phyloP scores from a whole-genome alignment of 495 filamentous ascomycete species.

The Penicillium longicatenatum region DNA sequence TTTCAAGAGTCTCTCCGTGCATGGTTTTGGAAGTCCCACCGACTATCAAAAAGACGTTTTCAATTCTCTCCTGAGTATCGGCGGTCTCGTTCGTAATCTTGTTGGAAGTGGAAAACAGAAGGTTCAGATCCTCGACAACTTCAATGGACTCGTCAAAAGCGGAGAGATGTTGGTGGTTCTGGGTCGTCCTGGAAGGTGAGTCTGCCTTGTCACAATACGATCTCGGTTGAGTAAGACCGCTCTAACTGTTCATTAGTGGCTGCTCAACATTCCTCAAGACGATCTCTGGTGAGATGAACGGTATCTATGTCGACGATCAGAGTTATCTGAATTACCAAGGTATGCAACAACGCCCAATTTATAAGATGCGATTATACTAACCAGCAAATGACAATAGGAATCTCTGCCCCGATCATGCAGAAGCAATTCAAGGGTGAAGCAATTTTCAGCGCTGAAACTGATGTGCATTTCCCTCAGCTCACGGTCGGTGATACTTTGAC shows the following conservation, averaged over 20 bases:
- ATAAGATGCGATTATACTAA: neutral
- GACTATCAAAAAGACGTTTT: constrained; percentile 72
- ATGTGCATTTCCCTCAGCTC: constrained; percentile 62
- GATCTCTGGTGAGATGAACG: constrained; percentile 66
- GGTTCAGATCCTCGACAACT: constrained; percentile 5
- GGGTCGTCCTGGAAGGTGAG: constrained; percentile 58
- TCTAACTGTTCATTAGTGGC: constrained; percentile 36
- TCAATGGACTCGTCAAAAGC: constrained; percentile 3
- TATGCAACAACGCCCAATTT: neutral
- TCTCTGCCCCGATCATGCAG: constrained; percentile 45
- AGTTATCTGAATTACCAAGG: constrained; percentile 61
- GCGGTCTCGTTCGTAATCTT: constrained; percentile 36
- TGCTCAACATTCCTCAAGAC: constrained; percentile 76
- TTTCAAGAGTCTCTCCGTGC: constrained; percentile 60
- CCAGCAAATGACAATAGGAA: neutral
- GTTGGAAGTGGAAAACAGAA: constrained; percentile 28
- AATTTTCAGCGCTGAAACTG: constrained; percentile 59
- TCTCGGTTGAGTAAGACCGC: neutral
- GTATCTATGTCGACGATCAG: constrained; percentile 57
- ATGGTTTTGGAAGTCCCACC: constrained; percentile 66
- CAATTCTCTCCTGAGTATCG: constrained; percentile 56
- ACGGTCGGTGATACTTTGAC: constrained; percentile 61
- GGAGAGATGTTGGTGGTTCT: constrained; percentile 76
- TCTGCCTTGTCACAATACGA: neutral
- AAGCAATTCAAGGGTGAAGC: constrained; percentile 62